phyloP scores from a whole-genome alignment of 2,329 filamentous ascomycete species.

The Aspergillus quadrilineatus region DNA sequence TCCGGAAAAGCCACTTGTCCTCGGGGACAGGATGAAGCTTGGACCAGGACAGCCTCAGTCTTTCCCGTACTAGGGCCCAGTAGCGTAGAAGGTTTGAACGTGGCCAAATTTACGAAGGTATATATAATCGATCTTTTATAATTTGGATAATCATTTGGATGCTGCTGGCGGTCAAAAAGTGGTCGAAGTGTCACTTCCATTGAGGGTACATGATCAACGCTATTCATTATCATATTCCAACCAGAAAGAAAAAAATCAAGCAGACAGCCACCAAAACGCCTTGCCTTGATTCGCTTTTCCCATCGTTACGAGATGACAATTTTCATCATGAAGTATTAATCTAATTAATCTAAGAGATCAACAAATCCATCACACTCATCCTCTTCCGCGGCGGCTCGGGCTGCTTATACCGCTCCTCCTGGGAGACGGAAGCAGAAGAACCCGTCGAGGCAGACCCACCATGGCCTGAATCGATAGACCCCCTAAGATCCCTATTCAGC shows the following conservation, averaged over 20 bases:
- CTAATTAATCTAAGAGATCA: slow-evolving; percentile 45
- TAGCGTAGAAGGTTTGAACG: too few species aligned
- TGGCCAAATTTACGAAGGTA: too few species aligned
- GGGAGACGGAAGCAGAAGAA: slow-evolving; percentile 1
- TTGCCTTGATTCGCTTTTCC: neutral
- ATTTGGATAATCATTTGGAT: too few species aligned
- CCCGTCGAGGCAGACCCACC: slow-evolving; percentile 21
- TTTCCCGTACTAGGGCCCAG: too few species aligned
- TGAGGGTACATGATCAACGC: neutral
- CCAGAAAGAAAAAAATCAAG: neutral
- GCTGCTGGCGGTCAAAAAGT: too few species aligned
- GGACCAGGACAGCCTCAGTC: too few species aligned
- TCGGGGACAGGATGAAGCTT: too few species aligned
- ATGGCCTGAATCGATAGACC: slow-evolving; percentile 37
- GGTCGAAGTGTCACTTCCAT: too few species aligned
- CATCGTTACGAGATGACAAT: neutral
- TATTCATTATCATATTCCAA: neutral
- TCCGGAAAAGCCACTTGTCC: too few species aligned
- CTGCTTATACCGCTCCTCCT: slow-evolving; percentile 4
- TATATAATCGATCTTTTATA: too few species aligned
- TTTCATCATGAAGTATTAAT: neutral
- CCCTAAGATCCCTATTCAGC: slow-evolving; percentile 76
- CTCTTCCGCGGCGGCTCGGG: slow-evolving; percentile 38
- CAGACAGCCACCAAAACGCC: neutral
- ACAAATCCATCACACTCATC: slow-evolving; percentile 57